These are phyloP conservation scores for Ceratocystis harringtonii DNA, from an alignment of 2,329 filamentous ascomycete species.

Conservation along the genomic window DNA sequence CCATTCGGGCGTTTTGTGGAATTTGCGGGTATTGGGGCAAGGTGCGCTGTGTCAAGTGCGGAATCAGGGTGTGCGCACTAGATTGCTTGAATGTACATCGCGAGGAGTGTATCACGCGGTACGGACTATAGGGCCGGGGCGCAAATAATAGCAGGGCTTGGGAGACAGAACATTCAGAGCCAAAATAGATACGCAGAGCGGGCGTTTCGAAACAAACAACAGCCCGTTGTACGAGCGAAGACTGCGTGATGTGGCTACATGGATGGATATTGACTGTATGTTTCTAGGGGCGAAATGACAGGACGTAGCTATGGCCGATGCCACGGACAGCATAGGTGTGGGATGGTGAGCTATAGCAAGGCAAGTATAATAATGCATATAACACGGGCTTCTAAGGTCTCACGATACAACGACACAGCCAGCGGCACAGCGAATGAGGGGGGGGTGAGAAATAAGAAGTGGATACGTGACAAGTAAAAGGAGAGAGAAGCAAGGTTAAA, in stretches of 20 bases:
- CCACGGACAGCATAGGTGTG: too few species aligned
- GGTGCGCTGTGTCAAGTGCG: conserved; percentile 62
- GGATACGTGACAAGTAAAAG: not conserved
- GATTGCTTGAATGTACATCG: conserved; percentile 59
- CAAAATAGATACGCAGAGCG: not conserved
- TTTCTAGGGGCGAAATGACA: too few species aligned
- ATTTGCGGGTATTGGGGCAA: conserved; percentile 73
- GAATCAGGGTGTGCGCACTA: conserved; percentile 60
- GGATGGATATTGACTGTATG: too few species aligned
- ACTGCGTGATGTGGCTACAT: too few species aligned
- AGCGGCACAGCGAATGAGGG: too few species aligned
- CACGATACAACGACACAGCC: too few species aligned
- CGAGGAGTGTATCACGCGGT: conserved; percentile 54
- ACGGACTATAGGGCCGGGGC: conserved; percentile 30
- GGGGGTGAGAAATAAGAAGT: too few species aligned
- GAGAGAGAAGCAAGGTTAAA: not conserved
- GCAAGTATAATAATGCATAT: too few species aligned
- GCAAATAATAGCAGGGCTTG: not conserved
- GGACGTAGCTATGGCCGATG: too few species aligned
- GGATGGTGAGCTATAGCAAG: too few species aligned
- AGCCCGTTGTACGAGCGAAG: too few species aligned
- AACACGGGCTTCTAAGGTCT: too few species aligned
- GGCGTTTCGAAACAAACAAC: not conserved
- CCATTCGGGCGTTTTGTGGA: conserved; percentile 54
- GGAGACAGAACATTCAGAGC: not conserved